Percentiles rank a stretch among this genome's conserved stretches.
Evolutionary conservation across 2,329 filamentous ascomycete genomes (phyloP).

Genomic region (Truncatella angustata): DNA sequence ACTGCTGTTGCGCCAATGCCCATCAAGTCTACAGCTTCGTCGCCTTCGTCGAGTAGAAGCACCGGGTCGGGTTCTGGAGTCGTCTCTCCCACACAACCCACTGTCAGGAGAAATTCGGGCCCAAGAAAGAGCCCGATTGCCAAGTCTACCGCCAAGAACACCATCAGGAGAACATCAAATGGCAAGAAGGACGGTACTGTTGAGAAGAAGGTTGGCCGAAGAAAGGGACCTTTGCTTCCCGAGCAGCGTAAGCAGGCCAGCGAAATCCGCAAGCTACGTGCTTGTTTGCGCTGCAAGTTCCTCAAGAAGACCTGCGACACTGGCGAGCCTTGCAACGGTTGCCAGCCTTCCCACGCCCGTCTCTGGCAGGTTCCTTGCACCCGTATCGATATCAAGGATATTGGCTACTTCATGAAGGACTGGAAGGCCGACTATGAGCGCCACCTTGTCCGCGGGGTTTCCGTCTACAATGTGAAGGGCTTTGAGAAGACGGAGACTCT

Average conservation of each 20-base stretch:
- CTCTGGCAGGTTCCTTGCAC: slow-evolving; percentile 98
- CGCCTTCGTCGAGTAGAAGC: slow-evolving; percentile 56
- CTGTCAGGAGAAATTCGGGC: slow-evolving; percentile 62
- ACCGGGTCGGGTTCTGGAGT: slow-evolving; percentile 63
- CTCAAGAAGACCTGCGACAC: slow-evolving; percentile 99
- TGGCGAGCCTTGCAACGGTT: slow-evolving; percentile 92
- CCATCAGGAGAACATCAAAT: slow-evolving; percentile 73
- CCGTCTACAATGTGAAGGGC: slow-evolving; percentile 93
- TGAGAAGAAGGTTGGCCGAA: slow-evolving; percentile 91
- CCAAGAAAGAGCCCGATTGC: slow-evolving; percentile 74
- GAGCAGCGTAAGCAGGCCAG: slow-evolving; percentile 96
- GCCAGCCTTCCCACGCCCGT: slow-evolving; percentile 91
- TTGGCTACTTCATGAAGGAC: slow-evolving; percentile 98
- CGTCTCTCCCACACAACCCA: slow-evolving; percentile 58
- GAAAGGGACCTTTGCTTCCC: slow-evolving; percentile 84
- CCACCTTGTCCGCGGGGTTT: slow-evolving; percentile 82
- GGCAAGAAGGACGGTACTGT: slow-evolving; percentile 74
- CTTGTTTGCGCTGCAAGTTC: slow-evolving; percentile 95
- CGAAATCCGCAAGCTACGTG: slow-evolving; percentile 92
- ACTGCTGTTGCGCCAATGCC: slow-evolving; percentile 67
- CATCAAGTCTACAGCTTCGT: slow-evolving; percentile 51
- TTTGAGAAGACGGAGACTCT: slow-evolving; percentile 64
- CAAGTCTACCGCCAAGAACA: slow-evolving; percentile 70
- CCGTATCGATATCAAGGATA: slow-evolving; percentile 97
- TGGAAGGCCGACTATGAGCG: slow-evolving; percentile 97